A percentile compares a stretch with the other conserved stretches of the same genome.
These are phyloP conservation scores for Plasmodium blacklocki DNA, from an alignment of 169 alveolate species.

Conservation along the genomic window DNA sequence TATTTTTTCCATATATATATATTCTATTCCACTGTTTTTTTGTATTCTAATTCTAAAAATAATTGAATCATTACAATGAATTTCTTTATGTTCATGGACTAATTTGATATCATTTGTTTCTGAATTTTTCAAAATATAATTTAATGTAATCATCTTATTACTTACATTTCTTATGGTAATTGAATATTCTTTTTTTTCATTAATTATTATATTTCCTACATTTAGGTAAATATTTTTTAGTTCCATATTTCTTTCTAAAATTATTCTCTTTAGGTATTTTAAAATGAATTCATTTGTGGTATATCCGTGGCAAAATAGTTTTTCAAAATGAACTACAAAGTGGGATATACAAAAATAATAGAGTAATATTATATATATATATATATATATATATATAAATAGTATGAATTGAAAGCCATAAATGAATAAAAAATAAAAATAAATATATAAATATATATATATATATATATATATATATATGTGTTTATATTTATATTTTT, in stretches of 20 bases:
- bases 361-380: not conserved
- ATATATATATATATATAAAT: no score
- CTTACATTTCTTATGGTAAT: conserved; percentile 51
- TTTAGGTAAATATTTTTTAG: conserved; percentile 15
- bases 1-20: conserved; percentile 38
- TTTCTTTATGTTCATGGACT: conserved; percentile 25
- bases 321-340: conserved; percentile 32
- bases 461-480: not conserved
- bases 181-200: conserved; percentile 36
- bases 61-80: conserved; percentile 28
- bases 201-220: conserved; percentile 44
- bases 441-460: not conserved
- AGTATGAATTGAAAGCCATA: no score
- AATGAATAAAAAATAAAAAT: not conserved
- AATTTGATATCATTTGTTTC: conserved; percentile 30
- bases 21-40: conserved; percentile 18
- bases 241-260: conserved; percentile 48
- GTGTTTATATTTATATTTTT: not conserved
- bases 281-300: conserved; percentile 33
- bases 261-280: conserved; percentile 50
- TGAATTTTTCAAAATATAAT: conserved; percentile 15
- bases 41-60: conserved; percentile 40
- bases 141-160: conserved; percentile 18
- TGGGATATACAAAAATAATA: not conserved
- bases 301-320: conserved; percentile 32